Percentiles rank a stretch among this genome's conserved stretches.
phyloP scores from a whole-genome alignment of 2,329 filamentous ascomycete genomes.

The Trichoderma sp. region DNA sequence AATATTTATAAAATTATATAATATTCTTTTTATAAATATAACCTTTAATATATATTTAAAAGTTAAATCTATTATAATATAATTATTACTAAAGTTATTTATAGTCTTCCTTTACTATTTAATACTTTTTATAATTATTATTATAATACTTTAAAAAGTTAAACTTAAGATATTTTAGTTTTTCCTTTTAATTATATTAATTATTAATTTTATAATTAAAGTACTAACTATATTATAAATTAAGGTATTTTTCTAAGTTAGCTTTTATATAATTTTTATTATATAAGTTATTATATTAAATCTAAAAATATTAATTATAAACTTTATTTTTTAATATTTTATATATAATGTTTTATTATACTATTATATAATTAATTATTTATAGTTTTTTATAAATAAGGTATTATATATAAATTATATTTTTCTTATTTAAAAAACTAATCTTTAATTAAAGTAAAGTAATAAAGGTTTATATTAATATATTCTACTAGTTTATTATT shows the following conservation, averaged over 20 bases:
- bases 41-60: background rate
- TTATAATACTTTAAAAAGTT: background rate
- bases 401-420: no score
- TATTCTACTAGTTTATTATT: no score
- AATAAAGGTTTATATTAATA: no score
- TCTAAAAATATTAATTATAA: background rate
- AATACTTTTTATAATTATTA: background rate
- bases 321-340: background rate
- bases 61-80: background rate
- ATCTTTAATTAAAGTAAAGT: no score
- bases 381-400: no score
- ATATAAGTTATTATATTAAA: background rate
- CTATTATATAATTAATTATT: no score
- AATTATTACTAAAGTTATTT: background rate
- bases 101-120: background rate
- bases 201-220: no score
- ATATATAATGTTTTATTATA: no score
- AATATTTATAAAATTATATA: no score
- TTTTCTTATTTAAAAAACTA: no score
- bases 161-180: background rate
- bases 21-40: no score
- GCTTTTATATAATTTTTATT: background rate
- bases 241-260: background rate
- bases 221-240: background rate
- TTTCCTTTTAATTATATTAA: background rate